Evolutionary conservation across 495 filamentous ascomycete genomes (phyloP), one percentile per base, ranked within the genome.

Genomic region (Jackrogersella minutella): DNA sequence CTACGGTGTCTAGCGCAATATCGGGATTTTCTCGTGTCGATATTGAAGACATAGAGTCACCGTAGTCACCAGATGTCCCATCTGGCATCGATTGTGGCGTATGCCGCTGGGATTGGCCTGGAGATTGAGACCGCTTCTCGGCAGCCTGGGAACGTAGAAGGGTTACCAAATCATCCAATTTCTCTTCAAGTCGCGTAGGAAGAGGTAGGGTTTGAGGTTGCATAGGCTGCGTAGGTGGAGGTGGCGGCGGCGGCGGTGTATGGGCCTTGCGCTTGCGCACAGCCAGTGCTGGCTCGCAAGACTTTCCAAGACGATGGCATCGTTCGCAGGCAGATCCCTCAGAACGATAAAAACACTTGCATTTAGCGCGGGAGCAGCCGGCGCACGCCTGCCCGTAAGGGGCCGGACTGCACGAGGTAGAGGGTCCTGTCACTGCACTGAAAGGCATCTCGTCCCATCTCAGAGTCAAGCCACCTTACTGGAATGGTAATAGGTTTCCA

Each of bases 281-380:
- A 26, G 64, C 39, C 10, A 41, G 22, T 2, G 64, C 58, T 9
- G 68, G 68, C 52, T 68, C 63, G 57, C 71, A 73, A 8, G 47
- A 13, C 16, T 71, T 73, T 0, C 64, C 60, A 53, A 73, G 71
- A 28, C 71, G 71, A 22, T 71, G 64, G 56, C 71, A 73, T 53
- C 70, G 46, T 49, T 73, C 70, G 39, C 70, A 73, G 0, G 50
- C 47, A 6, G 47, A 22, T 1, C 71, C 71, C 17, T 64, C 68
- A n/a, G 71, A 11, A 7, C 56, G 59, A 37, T 71, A 69, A 49
- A 71, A 71, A 19, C 71, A 73, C 46, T 73, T 73, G 61, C 68
- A 73, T 49, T 73, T 73, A 14, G 68, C 71, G 14, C 68, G 68
- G 11, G 68, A 68, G 47, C 71, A 73, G 22, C 60, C 68, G 10